A percentile compares a stretch with the other conserved stretches of the same genome.
Evolutionary conservation across 2,329 filamentous ascomycete species (phyloP).

Genomic region (Cercospora sesami): DNA sequence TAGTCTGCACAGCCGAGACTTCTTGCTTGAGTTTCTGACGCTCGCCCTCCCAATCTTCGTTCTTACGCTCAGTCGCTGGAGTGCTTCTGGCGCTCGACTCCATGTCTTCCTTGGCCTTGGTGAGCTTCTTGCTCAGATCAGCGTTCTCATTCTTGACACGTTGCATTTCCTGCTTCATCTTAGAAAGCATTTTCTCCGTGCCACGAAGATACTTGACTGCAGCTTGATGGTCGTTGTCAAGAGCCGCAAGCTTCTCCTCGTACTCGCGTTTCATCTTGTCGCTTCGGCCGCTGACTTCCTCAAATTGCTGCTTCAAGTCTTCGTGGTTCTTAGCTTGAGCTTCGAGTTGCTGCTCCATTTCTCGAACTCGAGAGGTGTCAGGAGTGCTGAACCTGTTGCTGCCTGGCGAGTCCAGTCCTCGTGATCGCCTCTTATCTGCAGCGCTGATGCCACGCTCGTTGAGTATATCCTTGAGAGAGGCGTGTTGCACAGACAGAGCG

Average conservation of each 20-base stretch:
- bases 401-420: conserved; percentile 70
- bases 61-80: conserved; percentile 41
- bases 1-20: conserved; percentile 67
- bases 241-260: conserved; percentile 86
- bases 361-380: conserved; percentile 73
- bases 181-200: conserved; percentile 98
- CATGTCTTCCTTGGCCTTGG: conserved; percentile 40
- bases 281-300: conserved; percentile 73
- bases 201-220: conserved; percentile 98
- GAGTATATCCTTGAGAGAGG: conserved; percentile 88
- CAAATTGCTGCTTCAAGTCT: conserved; percentile 75
- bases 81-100: conserved; percentile 35
- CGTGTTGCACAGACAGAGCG: conserved; percentile 86
- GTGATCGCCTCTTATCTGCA: conserved; percentile 68
- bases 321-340: conserved; percentile 76
- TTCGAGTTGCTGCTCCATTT: conserved; percentile 85
- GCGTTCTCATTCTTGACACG: conserved; percentile 86
- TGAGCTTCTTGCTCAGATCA: conserved; percentile 78
- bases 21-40: conserved; percentile 66
- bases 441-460: conserved; percentile 84
- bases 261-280: conserved; percentile 87
- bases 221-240: conserved; percentile 96
- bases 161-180: conserved; percentile 95
- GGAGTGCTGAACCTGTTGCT: conserved; percentile 69
- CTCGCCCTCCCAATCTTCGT: conserved; percentile 73